Evolutionary conservation across 225 moss, liverwort and hornwort genomes (phyloP).

Genomic region (Lunularia cruciata): DNA sequence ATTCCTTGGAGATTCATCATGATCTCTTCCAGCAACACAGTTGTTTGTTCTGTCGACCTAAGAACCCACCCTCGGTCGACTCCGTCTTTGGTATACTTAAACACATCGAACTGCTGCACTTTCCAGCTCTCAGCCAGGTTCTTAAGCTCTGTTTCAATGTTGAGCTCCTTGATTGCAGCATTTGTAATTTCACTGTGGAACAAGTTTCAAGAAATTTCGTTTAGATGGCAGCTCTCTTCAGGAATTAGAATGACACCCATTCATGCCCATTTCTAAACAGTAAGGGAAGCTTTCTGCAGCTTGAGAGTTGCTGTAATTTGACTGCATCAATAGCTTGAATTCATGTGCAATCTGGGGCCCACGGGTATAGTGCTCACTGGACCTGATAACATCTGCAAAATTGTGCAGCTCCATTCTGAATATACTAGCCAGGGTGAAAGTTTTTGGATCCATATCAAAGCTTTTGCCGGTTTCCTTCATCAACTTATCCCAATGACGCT

Average conservation of each 20-base stretch:
- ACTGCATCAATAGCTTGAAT: too few relatives aligned
- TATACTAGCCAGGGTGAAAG: slow-evolving; percentile 79
- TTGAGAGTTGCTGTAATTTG: too few relatives aligned
- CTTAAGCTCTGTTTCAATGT: slow-evolving; percentile 79
- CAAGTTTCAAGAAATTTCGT: neutral
- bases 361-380: too few relatives aligned
- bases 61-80: slow-evolving; percentile 73
- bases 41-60: slow-evolving; percentile 51
- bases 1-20: slow-evolving; percentile 77
- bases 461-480: slow-evolving; percentile 75
- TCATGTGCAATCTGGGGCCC: too few relatives aligned
- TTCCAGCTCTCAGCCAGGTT: slow-evolving; percentile 69
- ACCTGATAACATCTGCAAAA: slow-evolving; percentile 69
- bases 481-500: slow-evolving; percentile 85
- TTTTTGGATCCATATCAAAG: slow-evolving; percentile 93
- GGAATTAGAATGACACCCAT: too few relatives aligned
- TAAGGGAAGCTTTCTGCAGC: too few relatives aligned
- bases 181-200: slow-evolving; percentile 70
- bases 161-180: slow-evolving; percentile 75
- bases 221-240: too few relatives aligned
- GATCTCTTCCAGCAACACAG: slow-evolving; percentile 76
- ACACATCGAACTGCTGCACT: slow-evolving; percentile 67
- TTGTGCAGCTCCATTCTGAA: slow-evolving; percentile 87
- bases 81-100: slow-evolving; percentile 68
- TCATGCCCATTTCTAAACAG: too few relatives aligned